A percentile compares a stretch with the other conserved stretches of the same genome.
Conservation (phyloP, 1,284 basidiomycete species). For the Agaricales sp. region DNA sequence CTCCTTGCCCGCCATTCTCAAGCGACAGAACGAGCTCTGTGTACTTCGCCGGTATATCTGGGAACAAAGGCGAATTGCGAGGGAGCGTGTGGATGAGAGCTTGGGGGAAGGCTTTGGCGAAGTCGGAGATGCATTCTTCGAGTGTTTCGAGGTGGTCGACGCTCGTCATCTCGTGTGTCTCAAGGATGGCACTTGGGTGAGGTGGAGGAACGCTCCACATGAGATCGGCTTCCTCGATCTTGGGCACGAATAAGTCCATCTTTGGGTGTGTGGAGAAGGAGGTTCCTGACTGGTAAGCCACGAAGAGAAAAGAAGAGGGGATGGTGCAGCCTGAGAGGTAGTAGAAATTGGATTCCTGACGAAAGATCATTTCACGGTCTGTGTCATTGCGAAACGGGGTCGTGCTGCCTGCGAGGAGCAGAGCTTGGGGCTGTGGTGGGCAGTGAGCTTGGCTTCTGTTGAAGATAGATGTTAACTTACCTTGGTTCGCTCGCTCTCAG, state of each 20-base stretch:
- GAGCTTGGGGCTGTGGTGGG: constrained; percentile 42
- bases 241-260: constrained; percentile 66
- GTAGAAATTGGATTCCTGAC: constrained; percentile 79
- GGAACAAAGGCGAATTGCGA: constrained; percentile 43
- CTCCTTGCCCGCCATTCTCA: constrained; percentile 18
- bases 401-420: constrained; percentile 48
- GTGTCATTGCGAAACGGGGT: constrained; percentile 76
- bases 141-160: constrained; percentile 43
- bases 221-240: constrained; percentile 59
- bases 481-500: constrained; percentile 37
- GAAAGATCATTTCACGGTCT: constrained; percentile 76
- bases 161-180: constrained; percentile 46
- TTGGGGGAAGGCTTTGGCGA: constrained; percentile 48
- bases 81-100: constrained; percentile 59
- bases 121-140: constrained; percentile 35
- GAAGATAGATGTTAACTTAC: constrained; percentile 20
- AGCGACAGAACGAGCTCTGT: constrained; percentile 26
- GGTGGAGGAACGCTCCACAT: constrained; percentile 87
- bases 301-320: constrained; percentile 59
- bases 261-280: constrained; percentile 34
- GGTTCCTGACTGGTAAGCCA: constrained; percentile 43
- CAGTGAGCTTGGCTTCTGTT: not conserved
- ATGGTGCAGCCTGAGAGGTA: constrained; percentile 76
- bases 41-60: constrained; percentile 32
- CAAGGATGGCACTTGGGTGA: constrained; percentile 43